Conservation (phyloP, 805 yeast species). For the Maudiozyma serrabonitensis region DNA sequence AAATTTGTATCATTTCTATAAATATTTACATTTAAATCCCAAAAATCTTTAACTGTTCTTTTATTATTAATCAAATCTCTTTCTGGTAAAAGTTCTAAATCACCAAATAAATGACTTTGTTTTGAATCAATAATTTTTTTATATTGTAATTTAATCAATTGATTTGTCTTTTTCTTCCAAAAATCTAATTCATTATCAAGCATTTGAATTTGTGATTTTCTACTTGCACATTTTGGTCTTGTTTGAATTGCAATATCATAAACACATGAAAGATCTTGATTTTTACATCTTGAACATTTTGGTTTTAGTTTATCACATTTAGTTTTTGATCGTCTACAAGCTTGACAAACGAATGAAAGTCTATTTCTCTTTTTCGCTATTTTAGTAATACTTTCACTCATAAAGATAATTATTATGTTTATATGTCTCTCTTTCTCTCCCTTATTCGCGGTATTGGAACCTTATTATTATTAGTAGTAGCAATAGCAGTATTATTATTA, state of each 20-base stretch:
- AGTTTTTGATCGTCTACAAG: slow-evolving; percentile 27
- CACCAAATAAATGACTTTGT: slow-evolving; percentile 1
- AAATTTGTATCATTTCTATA: slow-evolving; percentile 19
- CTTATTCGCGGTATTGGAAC: too few relatives aligned
- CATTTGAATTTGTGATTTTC: slow-evolving; percentile 25
- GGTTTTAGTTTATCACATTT: slow-evolving; percentile 29
- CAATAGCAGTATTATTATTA: too few relatives aligned
- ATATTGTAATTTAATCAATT: slow-evolving; percentile 6
- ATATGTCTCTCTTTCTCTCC: too few relatives aligned
- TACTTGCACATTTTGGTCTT: slow-evolving; percentile 26
- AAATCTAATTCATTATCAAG: slow-evolving; percentile 25
- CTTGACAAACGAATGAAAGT: slow-evolving; percentile 28
- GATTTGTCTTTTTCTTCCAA: slow-evolving; percentile 24
- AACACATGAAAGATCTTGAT: slow-evolving; percentile 20
- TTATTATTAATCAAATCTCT: neutral
- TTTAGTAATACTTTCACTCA: neutral
- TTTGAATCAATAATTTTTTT: neutral
- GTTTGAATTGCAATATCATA: slow-evolving; percentile 26
- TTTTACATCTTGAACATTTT: slow-evolving; percentile 23
- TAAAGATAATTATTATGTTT: too few relatives aligned
- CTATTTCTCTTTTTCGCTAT: slow-evolving; percentile 19
- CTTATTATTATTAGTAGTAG: too few relatives aligned
- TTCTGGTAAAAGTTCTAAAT: neutral
- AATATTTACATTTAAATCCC: slow-evolving; percentile 11
- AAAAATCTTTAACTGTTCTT: slow-evolving; percentile 1